Base-by-base conservation (phyloP, 495 filamentous ascomycete species). In the Neohortaea acidophila region DNA sequence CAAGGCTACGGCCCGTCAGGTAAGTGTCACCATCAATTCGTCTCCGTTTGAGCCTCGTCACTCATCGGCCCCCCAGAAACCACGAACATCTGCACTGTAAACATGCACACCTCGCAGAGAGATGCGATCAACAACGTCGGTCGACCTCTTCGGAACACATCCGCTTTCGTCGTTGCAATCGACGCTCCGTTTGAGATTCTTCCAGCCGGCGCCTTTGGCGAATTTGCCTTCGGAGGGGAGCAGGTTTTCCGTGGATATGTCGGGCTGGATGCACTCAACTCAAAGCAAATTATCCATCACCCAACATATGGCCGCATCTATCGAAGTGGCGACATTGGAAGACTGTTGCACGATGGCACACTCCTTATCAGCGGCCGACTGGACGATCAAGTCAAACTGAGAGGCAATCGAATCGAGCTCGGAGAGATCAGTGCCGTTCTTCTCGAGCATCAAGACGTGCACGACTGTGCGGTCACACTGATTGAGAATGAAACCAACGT, bases 361-460 rank as follows among this genome's bases (percentile, higher is more conserved):
- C 60, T 84, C 21, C 65, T 80, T 20, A 84, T 83, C 45, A 58
- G 73, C n/a, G 79, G 81, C 11, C 68, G 83, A 12, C 61, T 71
- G 0, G 82, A 91, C 47, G 79, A 78, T 86, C 84, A 86, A 62
- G 72, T 92, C 50, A 92, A 89, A 47, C 62, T 92, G 19, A 70
- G 82, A 17, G 84, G 84, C 1, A 75, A 85, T 44, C 40, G 48
- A 7, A 36, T 51, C 22, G 48, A 51, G 41, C 33, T 51, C 2
- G 44, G 69, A 2, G 87, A 94, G 56, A 78, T 94, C 24, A 79
- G 72, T 33, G 57, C 60, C n/a, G 55, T 54, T 13, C 45, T 83
- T 8, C 43, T 73, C 1, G 56, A 58, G 13, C 58, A 61, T 5
- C 33, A 34, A 0, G 19, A 49, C 14, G 68, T 73, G 3, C 38